Percentiles rank a stretch among this genome's conserved stretches.
Conservation (phyloP, 177 flowering plant genomes). For the Vitis hybrid region DNA sequence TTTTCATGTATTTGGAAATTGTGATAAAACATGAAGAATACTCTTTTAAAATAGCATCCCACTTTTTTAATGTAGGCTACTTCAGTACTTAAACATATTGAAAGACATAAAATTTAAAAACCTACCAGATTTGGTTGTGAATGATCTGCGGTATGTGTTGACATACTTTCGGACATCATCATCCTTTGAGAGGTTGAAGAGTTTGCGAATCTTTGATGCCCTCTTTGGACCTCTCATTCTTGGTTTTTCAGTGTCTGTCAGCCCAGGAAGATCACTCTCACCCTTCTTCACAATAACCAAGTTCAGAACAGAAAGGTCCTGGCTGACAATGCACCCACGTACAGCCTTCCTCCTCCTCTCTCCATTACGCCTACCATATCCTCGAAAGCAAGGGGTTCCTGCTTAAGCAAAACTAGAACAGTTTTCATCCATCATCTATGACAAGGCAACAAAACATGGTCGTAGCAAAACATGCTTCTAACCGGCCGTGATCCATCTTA, state of each 20-base stretch:
- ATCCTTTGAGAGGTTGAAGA: constrained; percentile 55
- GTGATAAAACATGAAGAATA: not conserved
- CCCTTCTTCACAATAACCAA: constrained; percentile 46
- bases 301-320: constrained; percentile 38
- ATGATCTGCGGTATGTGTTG: constrained; percentile 48
- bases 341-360: constrained; percentile 46
- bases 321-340: constrained; percentile 45
- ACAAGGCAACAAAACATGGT: not conserved
- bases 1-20: not conserved
- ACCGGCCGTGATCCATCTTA: no score
- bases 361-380: constrained; percentile 39
- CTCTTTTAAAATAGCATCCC: not conserved
- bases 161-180: constrained; percentile 59
- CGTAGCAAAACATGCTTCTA: not conserved
- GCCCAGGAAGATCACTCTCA: constrained; percentile 37
- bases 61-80: not conserved
- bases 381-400: constrained; percentile 47
- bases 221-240: constrained; percentile 61
- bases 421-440: not conserved
- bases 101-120: not conserved
- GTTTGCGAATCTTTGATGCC: constrained; percentile 51
- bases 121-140: constrained; percentile 36
- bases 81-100: not conserved
- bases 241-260: constrained; percentile 45
- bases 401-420: not conserved